Evolutionary conservation across 495 filamentous ascomycete species (phyloP), one percentile per base, ranked within the genome.

Genomic region (Cercophora newfieldiana): DNA sequence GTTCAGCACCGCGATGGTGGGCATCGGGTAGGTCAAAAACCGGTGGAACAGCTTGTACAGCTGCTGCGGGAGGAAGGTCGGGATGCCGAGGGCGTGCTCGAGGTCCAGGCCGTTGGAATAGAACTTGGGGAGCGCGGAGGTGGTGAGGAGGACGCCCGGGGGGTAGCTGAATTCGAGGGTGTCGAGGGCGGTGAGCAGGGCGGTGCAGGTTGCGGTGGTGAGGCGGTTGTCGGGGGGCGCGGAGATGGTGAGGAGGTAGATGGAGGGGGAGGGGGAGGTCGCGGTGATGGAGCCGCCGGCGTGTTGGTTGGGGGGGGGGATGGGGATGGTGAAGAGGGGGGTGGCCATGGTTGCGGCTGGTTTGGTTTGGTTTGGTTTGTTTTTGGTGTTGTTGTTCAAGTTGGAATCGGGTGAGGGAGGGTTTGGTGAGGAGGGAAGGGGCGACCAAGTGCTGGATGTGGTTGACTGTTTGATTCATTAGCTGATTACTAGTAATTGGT

Each of bases 91-190:
- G 2, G 85, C 87, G 65, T 86, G 77, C 16, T 85, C 80, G 19
- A 90, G 80, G 73, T 94, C 90, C 8, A 94, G 81, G 0, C 91
- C 91, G 77, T 93, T 93, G 75, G 85, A 88, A 78, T 90, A 94
- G 81, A 94, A 94, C 72, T 94, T 94, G 56, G 80, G 70, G 51
- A 93, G 89, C 28, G 82, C 84, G 54, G 84, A 88, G 6, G 91
- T 94, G 0, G 91, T 93, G 28, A 94, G 75, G 3, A 92, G 78
- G 0, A 93, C 91, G 53, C 91, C 91, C 30, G 85, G 86, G 0
- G 85, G 82, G 66, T 87, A 85, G 10, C 83, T 80, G 58, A 88
- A 84, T 68, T 93, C 90, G 66, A 94, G 75, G 29, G 89, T 84
- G 72, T 93, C 89, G 64, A 94, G 86, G 2, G 90, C 88, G 18